Evolutionary conservation across 371 early-diverging fungal species (phyloP).

Genomic region (Apophysomyces trapeziformis): DNA sequence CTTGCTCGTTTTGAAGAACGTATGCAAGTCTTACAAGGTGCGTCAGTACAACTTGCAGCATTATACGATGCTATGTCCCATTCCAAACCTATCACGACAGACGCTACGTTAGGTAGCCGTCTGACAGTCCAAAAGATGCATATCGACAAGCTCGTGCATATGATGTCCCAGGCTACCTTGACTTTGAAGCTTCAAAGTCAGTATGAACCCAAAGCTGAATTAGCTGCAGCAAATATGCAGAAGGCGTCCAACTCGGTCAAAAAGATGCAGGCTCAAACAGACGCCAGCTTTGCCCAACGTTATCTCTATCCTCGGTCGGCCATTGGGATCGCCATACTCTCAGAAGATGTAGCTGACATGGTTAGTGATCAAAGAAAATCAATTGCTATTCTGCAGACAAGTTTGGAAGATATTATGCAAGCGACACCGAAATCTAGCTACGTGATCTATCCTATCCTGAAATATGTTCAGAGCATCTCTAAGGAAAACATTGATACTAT

Average conservation of each 20-base stretch:
- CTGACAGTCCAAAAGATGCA: constrained; percentile 52
- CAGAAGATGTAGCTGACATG: constrained; percentile 35
- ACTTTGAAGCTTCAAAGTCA: constrained; percentile 30
- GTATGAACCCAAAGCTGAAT: constrained; percentile 15
- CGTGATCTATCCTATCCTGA: constrained; percentile 33
- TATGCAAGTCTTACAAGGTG: constrained; percentile 40
- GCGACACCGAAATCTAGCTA: constrained; percentile 15
- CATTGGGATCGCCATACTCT: constrained; percentile 33
- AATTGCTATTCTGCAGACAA: background rate
- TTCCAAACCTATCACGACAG: constrained; percentile 18
- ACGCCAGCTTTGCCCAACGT: constrained; percentile 37
- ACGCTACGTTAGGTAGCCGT: constrained; percentile 28
- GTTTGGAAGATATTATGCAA: constrained; percentile 14
- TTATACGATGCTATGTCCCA: constrained; percentile 29
- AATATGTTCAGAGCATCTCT: constrained; percentile 18
- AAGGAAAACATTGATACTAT: background rate
- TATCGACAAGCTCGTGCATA: constrained; percentile 50
- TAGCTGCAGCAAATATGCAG: constrained; percentile 16
- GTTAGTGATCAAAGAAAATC: constrained; percentile 15
- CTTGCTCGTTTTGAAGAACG: constrained; percentile 39
- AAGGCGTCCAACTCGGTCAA: constrained; percentile 22
- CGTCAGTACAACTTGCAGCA: constrained; percentile 36
- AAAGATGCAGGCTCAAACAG: constrained; percentile 34
- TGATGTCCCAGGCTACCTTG: constrained; percentile 38
- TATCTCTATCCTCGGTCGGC: constrained; percentile 36